Evolutionary conservation across 805 yeast species (phyloP).

Genomic region (Yamadazyma philogaea): DNA sequence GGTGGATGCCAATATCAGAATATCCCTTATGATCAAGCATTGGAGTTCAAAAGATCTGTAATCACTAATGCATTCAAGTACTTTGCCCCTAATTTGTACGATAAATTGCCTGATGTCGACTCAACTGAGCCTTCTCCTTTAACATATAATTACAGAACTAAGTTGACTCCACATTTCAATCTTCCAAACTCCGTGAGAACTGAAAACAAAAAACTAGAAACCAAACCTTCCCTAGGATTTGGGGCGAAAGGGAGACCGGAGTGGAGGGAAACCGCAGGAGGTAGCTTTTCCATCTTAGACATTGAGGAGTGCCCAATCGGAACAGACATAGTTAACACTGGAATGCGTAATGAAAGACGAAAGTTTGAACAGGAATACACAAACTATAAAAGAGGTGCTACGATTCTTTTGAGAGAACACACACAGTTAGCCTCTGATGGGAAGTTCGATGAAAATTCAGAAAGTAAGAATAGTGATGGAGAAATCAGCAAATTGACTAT

Average conservation of each 20-base stretch:
- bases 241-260: conserved; percentile 78
- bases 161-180: conserved; percentile 93
- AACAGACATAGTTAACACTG: conserved; percentile 71
- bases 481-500: conserved; percentile 16
- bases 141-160: conserved; percentile 78
- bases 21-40: conserved; percentile 68
- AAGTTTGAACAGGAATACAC: conserved; percentile 48
- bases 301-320: conserved; percentile 94
- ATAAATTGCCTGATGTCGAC: conserved; percentile 56
- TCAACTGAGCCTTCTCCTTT: conserved; percentile 75
- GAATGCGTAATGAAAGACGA: conserved; percentile 65
- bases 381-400: conserved; percentile 72
- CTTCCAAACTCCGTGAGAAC: conserved; percentile 50
- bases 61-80: conserved; percentile 77
- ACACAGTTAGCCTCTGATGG: conserved; percentile 42
- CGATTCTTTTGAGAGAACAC: conserved; percentile 79
- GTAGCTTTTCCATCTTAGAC: conserved; percentile 67
- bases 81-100: conserved; percentile 59
- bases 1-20: conserved; percentile 95
- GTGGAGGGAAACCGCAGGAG: conserved; percentile 61
- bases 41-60: conserved; percentile 67
- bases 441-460: conserved; percentile 25
- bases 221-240: conserved; percentile 79
- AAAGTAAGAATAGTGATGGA: conserved; percentile 32
- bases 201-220: conserved; percentile 24